These are phyloP conservation scores for Fusarium graminum DNA, from an alignment of 2,329 filamentous ascomycete species.

Conservation along the genomic window DNA sequence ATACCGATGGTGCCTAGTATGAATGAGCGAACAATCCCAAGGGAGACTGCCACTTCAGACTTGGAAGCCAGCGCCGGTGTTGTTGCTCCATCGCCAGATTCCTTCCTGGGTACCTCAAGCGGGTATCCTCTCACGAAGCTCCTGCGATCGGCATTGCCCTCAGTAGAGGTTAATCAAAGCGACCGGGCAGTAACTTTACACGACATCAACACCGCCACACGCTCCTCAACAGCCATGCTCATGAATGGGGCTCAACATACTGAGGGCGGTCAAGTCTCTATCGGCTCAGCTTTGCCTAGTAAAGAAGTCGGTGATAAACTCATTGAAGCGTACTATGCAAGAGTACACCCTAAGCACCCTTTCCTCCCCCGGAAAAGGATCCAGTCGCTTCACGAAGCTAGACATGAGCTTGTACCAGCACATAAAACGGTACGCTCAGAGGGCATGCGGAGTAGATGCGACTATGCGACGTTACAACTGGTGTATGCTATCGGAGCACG, in stretches of 20 bases:
- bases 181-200: neutral
- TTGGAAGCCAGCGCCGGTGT: slow-evolving; percentile 15
- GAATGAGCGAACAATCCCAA: neutral
- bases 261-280: accelerated
- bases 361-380: slow-evolving; percentile 6
- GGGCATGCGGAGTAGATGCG: accelerated
- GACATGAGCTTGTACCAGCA: neutral
- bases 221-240: neutral
- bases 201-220: neutral
- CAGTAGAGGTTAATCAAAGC: neutral
- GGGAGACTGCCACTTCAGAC: neutral
- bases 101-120: slow-evolving; percentile 6
- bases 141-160: neutral
- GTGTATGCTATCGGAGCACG: slow-evolving; percentile 13
- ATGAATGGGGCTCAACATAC: neutral
- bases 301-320: slow-evolving; percentile 5
- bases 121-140: slow-evolving; percentile 13
- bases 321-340: slow-evolving; percentile 9
- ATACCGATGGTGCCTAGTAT: neutral
- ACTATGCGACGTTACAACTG: slow-evolving; percentile 9
- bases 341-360: slow-evolving; percentile 8
- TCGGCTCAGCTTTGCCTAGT: neutral
- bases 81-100: slow-evolving; percentile 9
- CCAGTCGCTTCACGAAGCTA: neutral
- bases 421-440: neutral